Conservation (phyloP, 1,139 yeast species). For the Petasospora rhodanensis region DNA sequence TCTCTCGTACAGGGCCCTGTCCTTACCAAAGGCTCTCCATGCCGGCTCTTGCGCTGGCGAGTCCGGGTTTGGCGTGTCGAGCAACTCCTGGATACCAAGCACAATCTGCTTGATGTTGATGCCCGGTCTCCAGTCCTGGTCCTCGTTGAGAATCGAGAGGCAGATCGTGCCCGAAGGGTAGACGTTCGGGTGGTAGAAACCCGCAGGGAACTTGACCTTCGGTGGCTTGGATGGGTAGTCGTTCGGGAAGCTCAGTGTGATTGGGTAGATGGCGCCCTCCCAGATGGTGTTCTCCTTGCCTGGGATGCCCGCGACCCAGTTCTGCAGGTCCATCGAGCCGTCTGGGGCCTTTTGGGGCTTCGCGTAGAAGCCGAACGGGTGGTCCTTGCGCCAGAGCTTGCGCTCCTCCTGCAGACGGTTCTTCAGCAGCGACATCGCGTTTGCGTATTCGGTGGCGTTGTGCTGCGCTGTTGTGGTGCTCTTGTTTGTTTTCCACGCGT, state of each 20-base stretch:
- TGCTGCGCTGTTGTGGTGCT: too few relatives aligned
- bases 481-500: too few relatives aligned
- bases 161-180: constrained; percentile 97
- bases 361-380: constrained; percentile 95
- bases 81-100: constrained; percentile 86
- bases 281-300: constrained; percentile 84
- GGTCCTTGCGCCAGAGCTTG: constrained; percentile 97
- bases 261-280: constrained; percentile 88
- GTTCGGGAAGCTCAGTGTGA: constrained; percentile 75
- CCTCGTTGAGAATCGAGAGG: constrained; percentile 87
- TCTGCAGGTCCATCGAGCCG: constrained; percentile 79
- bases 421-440: constrained; percentile 22
- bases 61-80: constrained; percentile 86
- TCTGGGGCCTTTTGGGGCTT: constrained; percentile 75
- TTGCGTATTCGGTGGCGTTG: too few relatives aligned
- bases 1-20: constrained; percentile 63
- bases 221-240: constrained; percentile 98
- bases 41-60: constrained; percentile 99
- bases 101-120: constrained; percentile 87
- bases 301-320: constrained; percentile 95
- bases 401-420: constrained; percentile 37
- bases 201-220: constrained; percentile 79
- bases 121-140: constrained; percentile 98
- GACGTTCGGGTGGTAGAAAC: constrained; percentile 93
- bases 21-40: constrained; percentile 76